These are phyloP conservation scores for Aquanectria penicillioides DNA, from an alignment of 2,329 filamentous ascomycete species.

Conservation along the genomic window DNA sequence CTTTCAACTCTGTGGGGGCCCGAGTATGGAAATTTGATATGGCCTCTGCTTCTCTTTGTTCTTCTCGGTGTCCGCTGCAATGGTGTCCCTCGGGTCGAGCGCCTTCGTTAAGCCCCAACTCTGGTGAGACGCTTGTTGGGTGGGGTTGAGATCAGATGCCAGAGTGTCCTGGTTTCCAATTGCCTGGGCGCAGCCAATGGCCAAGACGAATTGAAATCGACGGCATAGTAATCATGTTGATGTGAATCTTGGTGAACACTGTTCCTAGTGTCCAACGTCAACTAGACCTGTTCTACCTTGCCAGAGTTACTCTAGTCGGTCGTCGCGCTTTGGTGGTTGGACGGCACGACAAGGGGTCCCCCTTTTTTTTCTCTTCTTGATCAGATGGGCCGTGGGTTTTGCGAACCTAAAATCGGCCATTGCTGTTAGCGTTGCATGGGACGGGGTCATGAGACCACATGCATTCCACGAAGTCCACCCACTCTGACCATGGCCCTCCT, in stretches of 20 bases:
- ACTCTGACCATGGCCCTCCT: slow-evolving; percentile 37
- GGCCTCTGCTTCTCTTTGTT: neutral
- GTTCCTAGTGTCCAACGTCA: slow-evolving; percentile 25
- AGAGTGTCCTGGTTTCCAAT: slow-evolving; percentile 8
- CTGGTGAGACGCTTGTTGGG: slow-evolving; percentile 25
- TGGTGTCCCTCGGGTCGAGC: slow-evolving; percentile 17
- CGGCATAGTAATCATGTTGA: slow-evolving; percentile 8
- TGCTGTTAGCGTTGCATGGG: slow-evolving; percentile 42
- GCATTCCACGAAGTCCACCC: slow-evolving; percentile 39
- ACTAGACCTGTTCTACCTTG: slow-evolving; percentile 3
- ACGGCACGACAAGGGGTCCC: slow-evolving; percentile 25
- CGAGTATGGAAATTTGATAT: slow-evolving; percentile 28
- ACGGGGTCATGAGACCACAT: slow-evolving; percentile 44
- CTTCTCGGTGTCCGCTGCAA: slow-evolving; percentile 18
- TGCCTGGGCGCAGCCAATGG: slow-evolving; percentile 13
- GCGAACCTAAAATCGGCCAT: slow-evolving; percentile 43
- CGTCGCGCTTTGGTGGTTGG: slow-evolving; percentile 32
- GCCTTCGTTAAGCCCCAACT: slow-evolving; percentile 19
- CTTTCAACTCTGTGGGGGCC: slow-evolving; percentile 27
- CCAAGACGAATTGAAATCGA: slow-evolving; percentile 21
- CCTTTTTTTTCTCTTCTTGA: slow-evolving; percentile 33
- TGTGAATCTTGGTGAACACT: slow-evolving; percentile 20
- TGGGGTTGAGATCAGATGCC: slow-evolving; percentile 23
- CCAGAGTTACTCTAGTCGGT: slow-evolving; percentile 1
- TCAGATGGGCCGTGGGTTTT: slow-evolving; percentile 41